Conservation (phyloP, 2,329 filamentous ascomycete genomes). For the Ustilaginoidea virens region DNA sequence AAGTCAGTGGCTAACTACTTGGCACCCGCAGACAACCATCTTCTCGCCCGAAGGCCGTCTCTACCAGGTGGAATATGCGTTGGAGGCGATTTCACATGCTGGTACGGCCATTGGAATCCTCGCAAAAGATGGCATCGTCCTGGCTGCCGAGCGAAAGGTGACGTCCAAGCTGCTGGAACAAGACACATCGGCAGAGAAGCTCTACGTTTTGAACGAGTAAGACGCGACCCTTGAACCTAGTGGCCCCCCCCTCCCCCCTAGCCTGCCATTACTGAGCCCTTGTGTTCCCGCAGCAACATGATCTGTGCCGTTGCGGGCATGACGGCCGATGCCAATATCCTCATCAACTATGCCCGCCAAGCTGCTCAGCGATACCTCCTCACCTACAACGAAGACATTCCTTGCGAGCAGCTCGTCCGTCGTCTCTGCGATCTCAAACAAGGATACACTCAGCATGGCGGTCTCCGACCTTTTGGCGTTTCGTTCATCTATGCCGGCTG, state of each 20-base stretch:
- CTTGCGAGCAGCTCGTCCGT: conserved; percentile 95
- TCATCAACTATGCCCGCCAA: conserved; percentile 98
- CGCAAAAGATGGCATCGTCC: conserved; percentile 94
- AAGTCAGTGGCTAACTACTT: conserved; percentile 2
- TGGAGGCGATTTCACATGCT: conserved; percentile 96
- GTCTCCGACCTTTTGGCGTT: conserved; percentile 92
- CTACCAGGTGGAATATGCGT: conserved; percentile 98
- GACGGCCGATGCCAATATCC: conserved; percentile 98
- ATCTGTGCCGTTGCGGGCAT: conserved; percentile 98
- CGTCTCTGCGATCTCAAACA: conserved; percentile 96
- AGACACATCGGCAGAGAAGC: conserved; percentile 98
- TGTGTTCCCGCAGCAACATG: conserved; percentile 63
- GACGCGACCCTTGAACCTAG: conserved; percentile 15
- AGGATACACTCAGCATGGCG: conserved; percentile 97
- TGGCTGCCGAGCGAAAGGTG: conserved; percentile 96
- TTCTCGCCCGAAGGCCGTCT: conserved; percentile 98
- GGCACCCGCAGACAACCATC: conserved; percentile 68
- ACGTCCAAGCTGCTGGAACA: conserved; percentile 98
- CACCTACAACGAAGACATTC: conserved; percentile 99
- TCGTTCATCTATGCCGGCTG: conserved; percentile 99
- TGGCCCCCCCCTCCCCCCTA: background rate
- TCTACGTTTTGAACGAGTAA: conserved; percentile 97
- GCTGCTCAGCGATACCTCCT: conserved; percentile 93
- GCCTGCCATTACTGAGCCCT: background rate
- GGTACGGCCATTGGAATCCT: conserved; percentile 94